Evolutionary conservation across 257 asterid species (phyloP).

Genomic region (Ilex asprella): DNA sequence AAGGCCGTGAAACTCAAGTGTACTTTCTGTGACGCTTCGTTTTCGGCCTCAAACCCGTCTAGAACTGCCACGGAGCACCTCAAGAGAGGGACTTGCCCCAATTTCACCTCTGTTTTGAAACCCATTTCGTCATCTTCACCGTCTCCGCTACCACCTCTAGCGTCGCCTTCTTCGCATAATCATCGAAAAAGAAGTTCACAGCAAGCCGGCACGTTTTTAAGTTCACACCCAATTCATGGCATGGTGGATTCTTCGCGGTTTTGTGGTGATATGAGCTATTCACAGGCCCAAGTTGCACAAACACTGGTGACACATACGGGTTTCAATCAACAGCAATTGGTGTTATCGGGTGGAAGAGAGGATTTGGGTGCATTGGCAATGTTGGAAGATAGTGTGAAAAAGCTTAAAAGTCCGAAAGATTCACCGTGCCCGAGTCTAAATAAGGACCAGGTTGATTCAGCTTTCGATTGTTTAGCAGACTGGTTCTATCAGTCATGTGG

Average conservation of each 20-base stretch:
- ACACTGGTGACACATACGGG: constrained; percentile 2
- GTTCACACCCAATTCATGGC: constrained; percentile 30
- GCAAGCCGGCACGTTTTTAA: constrained; percentile 29
- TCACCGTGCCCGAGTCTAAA: constrained; percentile 49
- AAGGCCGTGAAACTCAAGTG: constrained; percentile 85
- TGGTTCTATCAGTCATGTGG: constrained; percentile 80
- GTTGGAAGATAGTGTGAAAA: constrained; percentile 79
- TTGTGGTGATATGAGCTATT: constrained; percentile 11
- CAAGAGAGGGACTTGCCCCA: constrained; percentile 71
- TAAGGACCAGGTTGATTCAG: constrained; percentile 52
- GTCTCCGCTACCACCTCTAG: constrained; percentile 56
- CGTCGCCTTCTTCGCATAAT: constrained; percentile 62
- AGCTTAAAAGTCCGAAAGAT: constrained; percentile 57
- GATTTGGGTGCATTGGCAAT: constrained; percentile 76
- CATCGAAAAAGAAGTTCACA: constrained; percentile 54
- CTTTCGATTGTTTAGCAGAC: constrained; percentile 54
- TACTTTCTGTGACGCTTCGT: constrained; percentile 56
- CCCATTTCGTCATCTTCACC: constrained; percentile 26
- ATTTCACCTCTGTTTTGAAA: constrained; percentile 45
- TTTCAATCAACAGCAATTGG: constrained; percentile 30
- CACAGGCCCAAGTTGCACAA: constrained; percentile 22
- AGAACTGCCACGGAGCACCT: constrained; percentile 86
- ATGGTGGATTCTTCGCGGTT: constrained; percentile 33
- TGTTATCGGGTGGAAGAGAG: constrained; percentile 74
- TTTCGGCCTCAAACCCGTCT: constrained; percentile 85